A percentile compares a stretch with the other conserved stretches of the same genome.
phyloP scores from a whole-genome alignment of 495 filamentous ascomycete species.

The Aspergillus conjunctus region DNA sequence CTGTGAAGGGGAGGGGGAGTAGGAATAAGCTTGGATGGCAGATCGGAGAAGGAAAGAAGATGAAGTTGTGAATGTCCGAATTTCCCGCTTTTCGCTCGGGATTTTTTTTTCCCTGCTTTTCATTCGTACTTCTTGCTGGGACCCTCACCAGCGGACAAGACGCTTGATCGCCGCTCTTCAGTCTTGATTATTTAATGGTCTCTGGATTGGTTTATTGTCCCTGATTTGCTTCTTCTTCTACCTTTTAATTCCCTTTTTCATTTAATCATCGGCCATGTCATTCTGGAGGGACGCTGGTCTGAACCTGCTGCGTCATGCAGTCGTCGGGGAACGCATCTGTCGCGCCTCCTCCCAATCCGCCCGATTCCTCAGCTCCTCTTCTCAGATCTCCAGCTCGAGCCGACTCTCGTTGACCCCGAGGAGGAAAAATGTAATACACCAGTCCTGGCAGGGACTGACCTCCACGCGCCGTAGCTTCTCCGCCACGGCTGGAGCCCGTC shows the following conservation, averaged over 20 bases:
- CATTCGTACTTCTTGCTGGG: not conserved
- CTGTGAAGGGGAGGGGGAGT: constrained; percentile 10
- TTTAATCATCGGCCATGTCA: constrained; percentile 31
- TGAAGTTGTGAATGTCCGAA: constrained; percentile 24
- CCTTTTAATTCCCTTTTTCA: not conserved
- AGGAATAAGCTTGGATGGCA: constrained; percentile 17
- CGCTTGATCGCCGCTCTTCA: no score
- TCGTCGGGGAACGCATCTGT: constrained; percentile 33
- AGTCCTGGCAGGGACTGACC: constrained; percentile 31
- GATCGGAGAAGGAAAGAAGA: constrained; percentile 10
- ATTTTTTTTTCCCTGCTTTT: constrained; percentile 24
- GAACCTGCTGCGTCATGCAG: constrained; percentile 39
- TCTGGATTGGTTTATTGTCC: not conserved
- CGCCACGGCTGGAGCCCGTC: constrained; percentile 56
- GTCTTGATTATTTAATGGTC: not conserved
- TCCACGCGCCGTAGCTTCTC: constrained; percentile 63
- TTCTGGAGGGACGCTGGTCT: constrained; percentile 42
- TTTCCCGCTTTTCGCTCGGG: constrained; percentile 29
- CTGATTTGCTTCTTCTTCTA: constrained; percentile 14
- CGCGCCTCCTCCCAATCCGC: constrained; percentile 35
- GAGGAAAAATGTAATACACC: constrained; percentile 11
- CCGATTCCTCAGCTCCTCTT: constrained; percentile 36
- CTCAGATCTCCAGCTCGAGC: constrained; percentile 27
- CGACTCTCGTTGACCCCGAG: constrained; percentile 6
- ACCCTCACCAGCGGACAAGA: not conserved